These are phyloP conservation scores for Hericium erinaceus DNA, from an alignment of 768 basidiomycete species.

Conservation along the genomic window DNA sequence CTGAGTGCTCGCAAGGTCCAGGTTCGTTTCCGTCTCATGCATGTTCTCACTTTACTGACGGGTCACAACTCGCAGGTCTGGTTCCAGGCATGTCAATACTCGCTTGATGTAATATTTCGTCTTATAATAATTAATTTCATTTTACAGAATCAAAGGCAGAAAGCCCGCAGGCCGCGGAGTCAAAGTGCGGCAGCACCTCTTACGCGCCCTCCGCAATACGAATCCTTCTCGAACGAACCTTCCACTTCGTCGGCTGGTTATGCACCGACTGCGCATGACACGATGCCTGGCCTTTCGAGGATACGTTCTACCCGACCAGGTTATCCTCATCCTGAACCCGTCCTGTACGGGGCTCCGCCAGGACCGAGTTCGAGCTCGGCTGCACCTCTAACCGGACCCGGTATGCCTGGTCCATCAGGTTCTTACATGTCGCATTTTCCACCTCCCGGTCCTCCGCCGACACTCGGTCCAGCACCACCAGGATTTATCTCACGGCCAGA, in stretches of 20 bases:
- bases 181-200: conserved; percentile 41
- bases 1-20: conserved; percentile 86
- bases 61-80: conserved; percentile 54
- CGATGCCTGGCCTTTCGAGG: conserved; percentile 8
- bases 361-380: conserved; percentile 1
- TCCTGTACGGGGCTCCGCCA: not conserved
- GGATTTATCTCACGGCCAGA: not conserved
- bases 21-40: conserved; percentile 36
- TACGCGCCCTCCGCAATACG: conserved; percentile 51
- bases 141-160: conserved; percentile 77
- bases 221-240: conserved; percentile 44
- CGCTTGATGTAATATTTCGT: conserved; percentile 2
- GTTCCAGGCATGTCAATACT: conserved; percentile 60
- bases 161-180: conserved; percentile 64
- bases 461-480: not conserved
- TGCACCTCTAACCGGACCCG: conserved; percentile 9
- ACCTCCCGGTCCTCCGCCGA: not conserved
- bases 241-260: conserved; percentile 21
- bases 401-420: conserved; percentile 10
- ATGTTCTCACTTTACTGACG: conserved; percentile 5
- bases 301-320: not conserved
- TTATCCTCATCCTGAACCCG: not conserved
- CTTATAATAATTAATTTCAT: conserved; percentile 7
- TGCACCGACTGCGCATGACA: conserved; percentile 12
- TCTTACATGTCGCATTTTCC: conserved; percentile 1